These are phyloP conservation scores for Cutaneotrichosporon dermatis DNA, from an alignment of 1,284 basidiomycete species.

Conservation along the genomic window DNA sequence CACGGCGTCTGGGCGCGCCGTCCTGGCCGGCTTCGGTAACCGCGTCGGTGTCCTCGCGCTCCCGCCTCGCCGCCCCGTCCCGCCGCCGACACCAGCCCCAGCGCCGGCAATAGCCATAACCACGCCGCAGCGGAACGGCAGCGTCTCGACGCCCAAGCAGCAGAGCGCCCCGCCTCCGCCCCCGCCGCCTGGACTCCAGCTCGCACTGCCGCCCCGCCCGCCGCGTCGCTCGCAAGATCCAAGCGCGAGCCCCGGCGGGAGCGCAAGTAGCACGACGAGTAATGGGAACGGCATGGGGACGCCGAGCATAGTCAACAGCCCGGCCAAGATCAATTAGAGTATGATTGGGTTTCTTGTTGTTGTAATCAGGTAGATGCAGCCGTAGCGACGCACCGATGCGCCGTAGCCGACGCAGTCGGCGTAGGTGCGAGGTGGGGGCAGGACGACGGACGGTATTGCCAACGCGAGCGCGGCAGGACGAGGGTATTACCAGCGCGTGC, in stretches of 20 bases:
- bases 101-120: constrained; percentile 1
- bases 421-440: not conserved
- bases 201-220: not conserved
- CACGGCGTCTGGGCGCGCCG: constrained; percentile 9
- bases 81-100: not conserved
- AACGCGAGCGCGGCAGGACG: too few relatives aligned
- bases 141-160: not conserved
- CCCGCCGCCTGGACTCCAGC: not conserved
- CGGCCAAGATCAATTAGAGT: not conserved
- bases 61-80: not conserved
- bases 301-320: not conserved
- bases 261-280: not conserved
- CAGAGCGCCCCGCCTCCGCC: not conserved
- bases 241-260: not conserved
- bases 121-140: constrained; percentile 3
- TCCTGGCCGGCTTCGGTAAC: constrained; percentile 42
- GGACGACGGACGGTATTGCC: too few relatives aligned
- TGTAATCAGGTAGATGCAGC: not conserved
- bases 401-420: not conserved
- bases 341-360: constrained; percentile 1
- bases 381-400: too few relatives aligned
- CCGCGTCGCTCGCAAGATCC: not conserved
- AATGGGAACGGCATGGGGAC: not conserved
- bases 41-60: constrained; percentile 42
- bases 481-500: not conserved